Conservation (phyloP, 352 stramenopile genomes). For the Plasmopara halstedii region DNA sequence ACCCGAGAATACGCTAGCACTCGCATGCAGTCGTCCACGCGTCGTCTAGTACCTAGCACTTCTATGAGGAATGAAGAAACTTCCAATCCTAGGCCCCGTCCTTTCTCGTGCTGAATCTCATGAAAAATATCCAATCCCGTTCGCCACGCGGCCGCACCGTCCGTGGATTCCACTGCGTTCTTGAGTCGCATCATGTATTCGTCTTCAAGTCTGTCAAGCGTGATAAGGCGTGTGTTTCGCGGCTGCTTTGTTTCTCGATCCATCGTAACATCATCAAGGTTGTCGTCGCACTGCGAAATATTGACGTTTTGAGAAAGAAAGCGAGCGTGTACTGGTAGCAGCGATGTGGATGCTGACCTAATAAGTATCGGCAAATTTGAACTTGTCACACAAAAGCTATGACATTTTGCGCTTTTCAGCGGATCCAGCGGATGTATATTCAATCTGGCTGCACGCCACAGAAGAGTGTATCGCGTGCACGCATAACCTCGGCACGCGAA, state of each 20-base stretch:
- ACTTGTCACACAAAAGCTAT: not conserved
- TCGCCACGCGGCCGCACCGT: slow-evolving; percentile 29
- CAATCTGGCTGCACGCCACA: slow-evolving; percentile 9
- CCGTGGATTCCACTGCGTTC: slow-evolving; percentile 23
- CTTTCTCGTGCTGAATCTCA: slow-evolving; percentile 29
- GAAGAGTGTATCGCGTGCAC: slow-evolving; percentile 1
- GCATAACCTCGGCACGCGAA: slow-evolving; percentile 12
- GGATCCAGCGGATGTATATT: slow-evolving; percentile 3
- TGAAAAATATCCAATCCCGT: slow-evolving; percentile 46
- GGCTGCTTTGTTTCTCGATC: not conserved
- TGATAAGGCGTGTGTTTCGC: slow-evolving; percentile 13
- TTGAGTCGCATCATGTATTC: slow-evolving; percentile 19
- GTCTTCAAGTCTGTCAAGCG: slow-evolving; percentile 15
- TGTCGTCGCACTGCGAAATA: slow-evolving; percentile 6
- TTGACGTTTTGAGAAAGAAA: slow-evolving; percentile 18
- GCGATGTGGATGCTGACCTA: not conserved
- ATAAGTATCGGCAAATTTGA: not conserved
- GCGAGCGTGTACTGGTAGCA: slow-evolving; percentile 5
- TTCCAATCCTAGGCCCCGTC: slow-evolving; percentile 29
- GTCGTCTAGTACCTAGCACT: slow-evolving; percentile 35
- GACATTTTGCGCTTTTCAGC: not conserved
- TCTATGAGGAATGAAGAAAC: slow-evolving; percentile 62
- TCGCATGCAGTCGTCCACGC: slow-evolving; percentile 48
- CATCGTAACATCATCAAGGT: not conserved
- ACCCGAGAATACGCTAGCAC: slow-evolving; percentile 59